Evolutionary conservation across 495 filamentous ascomycete species (phyloP).

Genomic region (Cercophora samala): DNA sequence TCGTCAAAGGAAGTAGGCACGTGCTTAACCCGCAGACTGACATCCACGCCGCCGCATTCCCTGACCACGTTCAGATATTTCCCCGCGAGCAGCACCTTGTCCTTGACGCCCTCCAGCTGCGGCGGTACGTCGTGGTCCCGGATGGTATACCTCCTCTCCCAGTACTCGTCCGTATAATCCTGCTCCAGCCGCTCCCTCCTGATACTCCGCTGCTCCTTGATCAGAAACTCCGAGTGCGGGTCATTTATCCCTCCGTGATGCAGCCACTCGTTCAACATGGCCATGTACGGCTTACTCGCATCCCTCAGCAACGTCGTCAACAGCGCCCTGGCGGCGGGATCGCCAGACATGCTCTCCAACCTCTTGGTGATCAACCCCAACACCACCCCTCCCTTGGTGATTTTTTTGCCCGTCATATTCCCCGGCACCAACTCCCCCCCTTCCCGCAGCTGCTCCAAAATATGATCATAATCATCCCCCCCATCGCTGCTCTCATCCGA

Average conservation of each 20-base stretch:
- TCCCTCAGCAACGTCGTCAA: slow-evolving; percentile 79
- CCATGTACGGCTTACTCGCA: slow-evolving; percentile 92
- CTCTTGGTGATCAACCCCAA: slow-evolving; percentile 79
- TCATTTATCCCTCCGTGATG: slow-evolving; percentile 95
- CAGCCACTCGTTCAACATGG: slow-evolving; percentile 97
- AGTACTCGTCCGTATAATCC: slow-evolving; percentile 98
- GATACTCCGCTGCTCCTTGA: slow-evolving; percentile 95
- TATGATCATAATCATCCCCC: slow-evolving; percentile 64
- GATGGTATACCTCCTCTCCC: slow-evolving; percentile 96
- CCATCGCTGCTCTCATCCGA: slow-evolving; percentile 79
- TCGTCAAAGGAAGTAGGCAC: slow-evolving; percentile 92
- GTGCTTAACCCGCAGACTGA: slow-evolving; percentile 83
- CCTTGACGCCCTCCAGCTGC: slow-evolving; percentile 85
- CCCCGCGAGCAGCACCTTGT: slow-evolving; percentile 89
- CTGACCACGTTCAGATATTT: slow-evolving; percentile 98
- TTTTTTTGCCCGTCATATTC: slow-evolving; percentile 79
- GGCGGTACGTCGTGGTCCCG: slow-evolving; percentile 87
- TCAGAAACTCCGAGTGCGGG: slow-evolving; percentile 88
- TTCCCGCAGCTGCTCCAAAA: slow-evolving; percentile 83
- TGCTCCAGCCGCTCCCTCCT: slow-evolving; percentile 84
- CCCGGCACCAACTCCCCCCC: slow-evolving; percentile 74
- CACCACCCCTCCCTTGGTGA: slow-evolving; percentile 91
- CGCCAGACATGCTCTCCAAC: slow-evolving; percentile 83
- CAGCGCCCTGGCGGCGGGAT: slow-evolving; percentile 77
- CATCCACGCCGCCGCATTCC: slow-evolving; percentile 93